These are phyloP conservation scores for Prunus campanulata DNA, from an alignment of 306 rosid genomes.

Conservation along the genomic window DNA sequence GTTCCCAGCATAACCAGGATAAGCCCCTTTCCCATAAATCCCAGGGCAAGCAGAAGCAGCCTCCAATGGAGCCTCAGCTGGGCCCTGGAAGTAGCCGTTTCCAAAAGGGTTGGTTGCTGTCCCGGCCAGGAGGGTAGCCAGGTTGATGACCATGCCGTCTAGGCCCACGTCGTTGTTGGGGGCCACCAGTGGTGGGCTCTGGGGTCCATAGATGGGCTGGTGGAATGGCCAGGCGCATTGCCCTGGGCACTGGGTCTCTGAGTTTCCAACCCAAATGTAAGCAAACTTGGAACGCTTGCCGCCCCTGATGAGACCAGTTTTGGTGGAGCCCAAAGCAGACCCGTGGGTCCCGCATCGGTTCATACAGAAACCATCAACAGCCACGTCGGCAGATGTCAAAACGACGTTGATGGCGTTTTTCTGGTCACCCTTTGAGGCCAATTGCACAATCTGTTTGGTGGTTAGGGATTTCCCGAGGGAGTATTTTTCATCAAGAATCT, in stretches of 20 bases:
- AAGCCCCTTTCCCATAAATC: conserved; percentile 63
- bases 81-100: conserved; percentile 66
- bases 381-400: conserved; percentile 65
- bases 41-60: conserved; percentile 74
- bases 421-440: conserved; percentile 65
- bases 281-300: conserved; percentile 54
- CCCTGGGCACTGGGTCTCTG: conserved; percentile 70
- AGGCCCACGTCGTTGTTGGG: conserved; percentile 74
- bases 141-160: conserved; percentile 64
- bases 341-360: conserved; percentile 82
- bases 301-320: conserved; percentile 19
- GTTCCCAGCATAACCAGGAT: conserved; percentile 66
- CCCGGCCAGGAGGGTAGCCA: conserved; percentile 65
- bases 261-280: conserved; percentile 78
- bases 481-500: conserved; percentile 53
- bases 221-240: conserved; percentile 79
- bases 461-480: conserved; percentile 66
- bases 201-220: conserved; percentile 69
- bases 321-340: conserved; percentile 13
- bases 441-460: conserved; percentile 35
- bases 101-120: conserved; percentile 81
- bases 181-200: conserved; percentile 42
- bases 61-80: conserved; percentile 55
- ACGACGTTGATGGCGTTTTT: conserved; percentile 66
- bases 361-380: conserved; percentile 66